Evolutionary conservation across 352 stramenopile genomes (phyloP).

Genomic region (Phytophthora constricta): DNA sequence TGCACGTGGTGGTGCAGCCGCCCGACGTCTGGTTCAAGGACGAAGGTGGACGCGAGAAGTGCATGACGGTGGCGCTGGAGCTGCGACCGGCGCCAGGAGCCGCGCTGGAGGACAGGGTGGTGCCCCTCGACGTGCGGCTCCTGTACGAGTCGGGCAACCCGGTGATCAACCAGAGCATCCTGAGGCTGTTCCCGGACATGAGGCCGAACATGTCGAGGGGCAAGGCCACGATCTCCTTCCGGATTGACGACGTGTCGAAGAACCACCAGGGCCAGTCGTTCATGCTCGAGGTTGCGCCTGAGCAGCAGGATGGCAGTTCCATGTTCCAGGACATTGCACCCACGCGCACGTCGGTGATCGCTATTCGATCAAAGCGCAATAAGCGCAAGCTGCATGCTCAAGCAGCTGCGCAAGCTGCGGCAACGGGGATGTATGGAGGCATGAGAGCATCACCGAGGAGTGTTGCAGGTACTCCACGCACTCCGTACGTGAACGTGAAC

Average conservation of each 20-base stretch:
- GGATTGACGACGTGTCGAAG: conserved; percentile 97
- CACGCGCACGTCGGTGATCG: conserved; percentile 87
- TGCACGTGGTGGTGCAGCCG: conserved; percentile 78
- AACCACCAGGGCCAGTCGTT: conserved; percentile 98
- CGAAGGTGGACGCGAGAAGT: conserved; percentile 96
- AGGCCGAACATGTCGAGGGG: conserved; percentile 89
- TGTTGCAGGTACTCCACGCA: conserved; percentile 42
- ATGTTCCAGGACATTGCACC: conserved; percentile 93
- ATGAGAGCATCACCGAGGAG: conserved; percentile 50
- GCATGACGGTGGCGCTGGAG: conserved; percentile 89
- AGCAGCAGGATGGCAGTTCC: conserved; percentile 80
- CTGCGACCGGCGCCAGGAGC: conserved; percentile 77
- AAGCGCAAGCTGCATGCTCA: conserved; percentile 83
- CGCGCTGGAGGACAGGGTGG: conserved; percentile 77
- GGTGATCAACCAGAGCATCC: conserved; percentile 92
- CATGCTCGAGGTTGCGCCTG: conserved; percentile 88
- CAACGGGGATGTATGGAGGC: conserved; percentile 15
- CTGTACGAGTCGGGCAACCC: conserved; percentile 87
- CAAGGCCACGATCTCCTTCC: conserved; percentile 89
- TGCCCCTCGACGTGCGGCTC: conserved; percentile 72
- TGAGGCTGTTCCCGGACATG: conserved; percentile 88
- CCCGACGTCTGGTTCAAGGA: conserved; percentile 97
- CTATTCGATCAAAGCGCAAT: conserved; percentile 95
- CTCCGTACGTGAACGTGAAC: conserved; percentile 40
- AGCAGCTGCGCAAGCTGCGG: conserved; percentile 10